Evolutionary conservation across 106 monocot genomes (phyloP), one percentile per base, ranked within the genome.

Genomic region (Posidonia australis): DNA sequence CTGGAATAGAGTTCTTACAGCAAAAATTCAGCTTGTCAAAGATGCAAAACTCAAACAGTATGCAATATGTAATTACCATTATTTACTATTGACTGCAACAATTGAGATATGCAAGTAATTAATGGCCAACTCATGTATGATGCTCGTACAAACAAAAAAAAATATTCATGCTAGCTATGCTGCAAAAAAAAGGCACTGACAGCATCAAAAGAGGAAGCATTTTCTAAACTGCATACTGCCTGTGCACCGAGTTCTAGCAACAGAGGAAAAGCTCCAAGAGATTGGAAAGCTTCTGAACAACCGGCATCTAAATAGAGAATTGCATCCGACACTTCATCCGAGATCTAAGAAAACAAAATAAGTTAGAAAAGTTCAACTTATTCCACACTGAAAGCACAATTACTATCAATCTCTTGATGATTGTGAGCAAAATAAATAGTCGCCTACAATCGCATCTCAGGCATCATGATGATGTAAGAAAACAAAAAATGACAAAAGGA

Each of bases 251-350:
- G 78, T 67, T 83, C 80, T 65, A 98, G 64, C 17, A 98, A 68
- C 44, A 91, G 49, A 14, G 82, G 77, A 67, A 87, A 87, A 11
- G 90, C 87, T 26, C 85, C 90, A 58, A 77, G 29, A 46, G 87
- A 76, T 56, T 81, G 78, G 44, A 98, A 87, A 7, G 96, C 80
- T 67, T 90, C 96, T 24, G 75, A 59, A 46, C 83, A 80, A 31
- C 90, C 96, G 31, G 80, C 80, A 74, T 98, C 96, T 1, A 91
- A 54, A 72, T 98, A 98, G 29, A 98, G 19, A 52, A 90, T 32
- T 9, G 90, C 76, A 57, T 71, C 85, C 25, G 32, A 55, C 64
- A 98, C 46, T 54, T 85, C 70, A 58, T 91, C 84, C 1, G 90
- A 82, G 46, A 98, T 76, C 98, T 98, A 66, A 0, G 46, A 26